These are phyloP conservation scores for Psilocybe sp. DNA, from an alignment of 768 basidiomycete genomes.

Conservation along the genomic window DNA sequence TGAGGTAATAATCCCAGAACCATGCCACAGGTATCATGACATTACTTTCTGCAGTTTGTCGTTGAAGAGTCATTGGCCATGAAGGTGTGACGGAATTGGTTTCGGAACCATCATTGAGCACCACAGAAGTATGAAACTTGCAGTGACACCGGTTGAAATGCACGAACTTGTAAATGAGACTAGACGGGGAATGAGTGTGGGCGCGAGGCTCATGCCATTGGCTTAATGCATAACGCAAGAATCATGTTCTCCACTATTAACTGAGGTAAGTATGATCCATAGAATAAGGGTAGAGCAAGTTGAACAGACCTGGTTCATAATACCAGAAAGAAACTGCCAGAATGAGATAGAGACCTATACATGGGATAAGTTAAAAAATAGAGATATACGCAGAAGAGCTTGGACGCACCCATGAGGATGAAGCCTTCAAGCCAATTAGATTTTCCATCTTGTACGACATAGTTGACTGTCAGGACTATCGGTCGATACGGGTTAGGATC, in stretches of 20 bases:
- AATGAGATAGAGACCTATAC: constrained; percentile 65
- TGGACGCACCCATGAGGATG: constrained; percentile 37
- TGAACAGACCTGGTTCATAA: constrained; percentile 36
- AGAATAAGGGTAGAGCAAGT: neutral
- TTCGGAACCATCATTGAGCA: no score
- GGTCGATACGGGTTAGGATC: neutral
- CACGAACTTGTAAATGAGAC: no score
- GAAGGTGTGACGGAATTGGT: no score
- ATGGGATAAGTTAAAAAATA: neutral
- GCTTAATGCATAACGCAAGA: no score
- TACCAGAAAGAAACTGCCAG: constrained; percentile 71
- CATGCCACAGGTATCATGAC: no score
- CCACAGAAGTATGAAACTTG: no score
- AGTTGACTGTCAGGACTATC: constrained; percentile 81
- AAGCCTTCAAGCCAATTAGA: constrained; percentile 84
- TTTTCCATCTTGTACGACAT: constrained; percentile 77
- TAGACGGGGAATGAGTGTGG: neutral
- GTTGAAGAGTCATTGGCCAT: no score
- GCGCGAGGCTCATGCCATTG: neutral
- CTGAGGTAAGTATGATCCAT: neutral
- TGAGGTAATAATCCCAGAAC: no score
- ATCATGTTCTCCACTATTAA: no score
- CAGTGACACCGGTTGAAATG: no score
- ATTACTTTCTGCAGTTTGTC: no score
- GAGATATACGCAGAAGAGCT: neutral